Evolutionary conservation across 164 flowering plant genomes (phyloP), one percentile per base, ranked within the genome.

Genomic region (Piper longum): DNA sequence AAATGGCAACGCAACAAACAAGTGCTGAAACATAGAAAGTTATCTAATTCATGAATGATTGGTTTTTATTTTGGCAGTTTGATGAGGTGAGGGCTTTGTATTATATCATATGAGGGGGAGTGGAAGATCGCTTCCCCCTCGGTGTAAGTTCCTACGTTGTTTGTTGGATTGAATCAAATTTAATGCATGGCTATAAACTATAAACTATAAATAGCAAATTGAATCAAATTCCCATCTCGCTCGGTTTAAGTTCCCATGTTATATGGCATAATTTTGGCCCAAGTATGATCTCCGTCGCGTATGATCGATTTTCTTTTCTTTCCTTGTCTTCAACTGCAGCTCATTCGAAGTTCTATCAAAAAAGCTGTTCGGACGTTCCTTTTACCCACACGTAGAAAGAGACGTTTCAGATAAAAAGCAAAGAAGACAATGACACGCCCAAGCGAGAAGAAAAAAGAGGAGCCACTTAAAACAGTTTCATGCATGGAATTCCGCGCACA

Each of bases 101-200:
- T 57, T 41, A 57, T 57, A 57, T 57, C 9, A 48, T 8, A 14
- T 14, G 60, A 57, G 4, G 60, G 39, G 60, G 59, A 16, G 60
- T 57, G 60, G 60, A 57, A 57, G 60, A 57, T 57, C 60, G 36
- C 60, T 36, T 57, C 14, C 60, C 60, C 60, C 39, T 57, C 41
- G 2, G 16, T 3, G 41, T 7, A 57, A 57, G 60, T 12, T 57
- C 41, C 41, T 36, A 2, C 6, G 60, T 57, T 26, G 60, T 57
- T 57, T 57, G 60, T 26, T 11, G 60, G 14, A 14, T 57, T 36
- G 60, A 57, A 41, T 57, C 36, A 14, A 16, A 48, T 5, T 48
- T 48, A 3, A 9, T 26, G 36, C 2, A 26, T 26, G 36, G 36
- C 36, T 26, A 26, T 26, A 26, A 26, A 26, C 36, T 26, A 2